Percentiles rank a stretch among this genome's conserved stretches.
Conservation (phyloP, 2,329 filamentous ascomycete species). For the Sporothrix protearum region DNA sequence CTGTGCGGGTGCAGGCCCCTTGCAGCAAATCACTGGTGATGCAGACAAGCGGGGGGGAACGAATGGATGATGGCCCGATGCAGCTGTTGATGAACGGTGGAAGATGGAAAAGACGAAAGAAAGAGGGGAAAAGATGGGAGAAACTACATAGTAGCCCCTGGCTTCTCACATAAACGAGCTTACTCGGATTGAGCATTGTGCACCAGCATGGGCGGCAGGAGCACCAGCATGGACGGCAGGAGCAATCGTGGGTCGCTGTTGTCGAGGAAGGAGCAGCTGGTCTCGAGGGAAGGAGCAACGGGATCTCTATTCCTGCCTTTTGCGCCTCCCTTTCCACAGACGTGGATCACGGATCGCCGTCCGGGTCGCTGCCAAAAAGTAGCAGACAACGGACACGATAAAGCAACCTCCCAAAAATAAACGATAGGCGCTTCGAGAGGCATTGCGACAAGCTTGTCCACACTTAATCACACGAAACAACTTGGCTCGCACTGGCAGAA, state of each 20-base stretch:
- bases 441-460: not conserved
- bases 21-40: slow-evolving; percentile 20
- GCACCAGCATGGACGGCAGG: not conserved
- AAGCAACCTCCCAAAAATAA: not conserved
- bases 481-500: not conserved
- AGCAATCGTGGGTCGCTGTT: not conserved
- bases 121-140: not conserved
- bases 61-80: not conserved
- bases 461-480: not conserved
- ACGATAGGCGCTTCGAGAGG: not conserved
- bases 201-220: not conserved
- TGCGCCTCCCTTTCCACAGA: not conserved
- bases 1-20: slow-evolving; percentile 14
- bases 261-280: not conserved
- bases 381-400: not conserved
- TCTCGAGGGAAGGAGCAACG: not conserved
- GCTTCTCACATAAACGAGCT: not conserved
- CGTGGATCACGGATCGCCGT: slow-evolving; percentile 13
- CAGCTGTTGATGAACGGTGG: not conserved
- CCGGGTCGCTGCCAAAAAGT: not conserved
- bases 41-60: not conserved
- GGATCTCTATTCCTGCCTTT: not conserved
- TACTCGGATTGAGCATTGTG: not conserved
- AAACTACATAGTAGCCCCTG: not conserved
- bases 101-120: not conserved